Base-by-base conservation (phyloP, 805 yeast genomes). In the Spathaspora girioi region DNA sequence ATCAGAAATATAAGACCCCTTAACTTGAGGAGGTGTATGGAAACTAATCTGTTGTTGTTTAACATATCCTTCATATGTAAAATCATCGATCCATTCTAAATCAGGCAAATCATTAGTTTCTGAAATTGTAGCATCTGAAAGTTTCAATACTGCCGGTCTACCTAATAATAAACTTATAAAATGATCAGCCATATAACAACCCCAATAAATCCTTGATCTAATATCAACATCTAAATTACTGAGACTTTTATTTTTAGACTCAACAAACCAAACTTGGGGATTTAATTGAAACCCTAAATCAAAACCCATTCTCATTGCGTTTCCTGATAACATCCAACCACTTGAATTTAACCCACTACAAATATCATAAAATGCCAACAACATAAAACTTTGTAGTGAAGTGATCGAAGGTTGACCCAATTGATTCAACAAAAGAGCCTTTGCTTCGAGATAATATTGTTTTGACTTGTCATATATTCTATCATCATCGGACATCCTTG, bases 161-260 rank as follows among this genome's bases (percentile, higher is more conserved):
- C 89, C 89, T 45, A 82, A 64, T 47, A 82, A 68, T 38, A 83
- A 65, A 59, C 85, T 78, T 35, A 83, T 80, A 57, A 83, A 79
- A 60, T 82, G 87, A 62, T 83, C 89, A 2, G 84, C 84, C 51
- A 83, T 68, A 61, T 78, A 83, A 47, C 83, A 77, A 3, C 88
- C 88, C 89, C 89, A 83, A 60, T 80, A 81, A 10, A 83, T 79
- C 52, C 89, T 68, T 47, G 82, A 76, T 52, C 86, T 70, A 50
- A 83, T 81, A 41, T 77, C 81, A 15, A 78, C 70, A 56, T 82
- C 84, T 47, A 82, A 72, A 31, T 76, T 72, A n/a, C 75, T 69
- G 46, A 78, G 62, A 38, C 67, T 66, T n/a, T 68, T 64, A 5
- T 45, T 35, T 17, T 64, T 64, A 15, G 69, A 67, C 54, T 73